Evolutionary conservation across 345 rosid species (phyloP), one percentile per base, ranked within the genome.

Genomic region (Populus deltoides): DNA sequence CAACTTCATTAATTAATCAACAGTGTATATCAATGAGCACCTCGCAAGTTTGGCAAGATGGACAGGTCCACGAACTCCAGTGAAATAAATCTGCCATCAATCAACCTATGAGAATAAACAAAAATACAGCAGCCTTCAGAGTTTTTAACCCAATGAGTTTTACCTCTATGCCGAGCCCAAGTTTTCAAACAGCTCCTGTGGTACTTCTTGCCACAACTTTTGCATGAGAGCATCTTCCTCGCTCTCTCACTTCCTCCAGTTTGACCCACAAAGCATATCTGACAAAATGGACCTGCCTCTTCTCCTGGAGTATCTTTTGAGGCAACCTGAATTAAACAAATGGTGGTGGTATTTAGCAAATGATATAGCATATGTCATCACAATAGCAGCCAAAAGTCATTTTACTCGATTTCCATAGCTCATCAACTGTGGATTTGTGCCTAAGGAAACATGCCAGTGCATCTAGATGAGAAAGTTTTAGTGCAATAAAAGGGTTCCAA

Each of bases 41-140:
- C 98, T 97, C 99, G 72, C 99, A 97, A 71, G 71, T 90, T 68
- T 97, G 91, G 75, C 99, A 97, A 68, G 94, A 90, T 4, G 98
- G 98, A 78, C 99, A 97, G 27, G 90, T 90, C 99, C 99, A 97
- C 4, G 95, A 91, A 85, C 94, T 97, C 99, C 99, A 97, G 75
- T 91, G 96, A 83, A 97, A 94, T 55, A 97, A 87, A 92, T 97
- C 98, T 96, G 90, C 85, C 82, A 83, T 33, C 57, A 80, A 33
- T 47, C 13, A 38, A 13, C 3, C 25, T 43, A 66, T 76, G 68
- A 85, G 87, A 83, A 83, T 31, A 78, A 24, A 65, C 22, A 41
- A 77, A 33, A 77, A 51, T 3, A 10, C 73, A 47, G 38, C 77
- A 77, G 18, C 24, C 39, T 47, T 24, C 72, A 68, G 83, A 57